phyloP scores from a whole-genome alignment of 148 eudicot genomes.

The Spergularia bocconei region DNA sequence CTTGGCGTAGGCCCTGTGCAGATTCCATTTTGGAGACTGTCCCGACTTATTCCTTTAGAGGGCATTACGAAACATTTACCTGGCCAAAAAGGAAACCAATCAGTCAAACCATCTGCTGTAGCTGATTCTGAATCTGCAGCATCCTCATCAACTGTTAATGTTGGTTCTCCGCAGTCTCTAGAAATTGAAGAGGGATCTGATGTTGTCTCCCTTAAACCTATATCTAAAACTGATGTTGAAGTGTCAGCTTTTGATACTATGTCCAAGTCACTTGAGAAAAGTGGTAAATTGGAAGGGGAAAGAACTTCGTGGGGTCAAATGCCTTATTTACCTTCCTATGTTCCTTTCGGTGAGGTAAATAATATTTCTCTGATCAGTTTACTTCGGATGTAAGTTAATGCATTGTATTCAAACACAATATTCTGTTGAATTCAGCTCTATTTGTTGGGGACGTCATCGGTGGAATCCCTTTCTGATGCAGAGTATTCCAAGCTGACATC shows the following conservation, averaged over 20 bases:
- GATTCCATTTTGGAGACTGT: conserved; percentile 93
- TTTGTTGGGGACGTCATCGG: conserved; percentile 83
- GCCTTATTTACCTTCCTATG: conserved; percentile 90
- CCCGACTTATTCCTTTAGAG: conserved; percentile 88
- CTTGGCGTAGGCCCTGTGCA: conserved; percentile 92
- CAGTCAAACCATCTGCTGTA: conserved; percentile 37
- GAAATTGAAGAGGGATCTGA: conserved; percentile 93
- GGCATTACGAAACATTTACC: conserved; percentile 60
- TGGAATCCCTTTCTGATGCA: conserved; percentile 79
- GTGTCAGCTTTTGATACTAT: conserved; percentile 36
- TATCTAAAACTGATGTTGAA: conserved; percentile 44
- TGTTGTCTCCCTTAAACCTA: conserved; percentile 82
- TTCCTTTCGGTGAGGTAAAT: conserved; percentile 95
- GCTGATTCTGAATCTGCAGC: conserved; percentile 43
- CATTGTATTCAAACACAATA: background rate
- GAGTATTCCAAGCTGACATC: conserved; percentile 97
- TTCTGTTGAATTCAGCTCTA: conserved; percentile 57
- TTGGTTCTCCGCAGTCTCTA: conserved; percentile 60
- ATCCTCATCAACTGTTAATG: conserved; percentile 45
- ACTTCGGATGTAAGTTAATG: background rate
- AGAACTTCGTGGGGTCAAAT: conserved; percentile 69
- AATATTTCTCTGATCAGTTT: conserved; percentile 10
- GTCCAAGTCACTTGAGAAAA: conserved; percentile 45
- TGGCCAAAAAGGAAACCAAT: conserved; percentile 47
- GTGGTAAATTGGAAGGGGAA: conserved; percentile 34